Percentiles rank a stretch among this genome's conserved stretches.
phyloP scores from a whole-genome alignment of 2,329 filamentous ascomycete genomes.

The Trichoderma oligosporum region DNA sequence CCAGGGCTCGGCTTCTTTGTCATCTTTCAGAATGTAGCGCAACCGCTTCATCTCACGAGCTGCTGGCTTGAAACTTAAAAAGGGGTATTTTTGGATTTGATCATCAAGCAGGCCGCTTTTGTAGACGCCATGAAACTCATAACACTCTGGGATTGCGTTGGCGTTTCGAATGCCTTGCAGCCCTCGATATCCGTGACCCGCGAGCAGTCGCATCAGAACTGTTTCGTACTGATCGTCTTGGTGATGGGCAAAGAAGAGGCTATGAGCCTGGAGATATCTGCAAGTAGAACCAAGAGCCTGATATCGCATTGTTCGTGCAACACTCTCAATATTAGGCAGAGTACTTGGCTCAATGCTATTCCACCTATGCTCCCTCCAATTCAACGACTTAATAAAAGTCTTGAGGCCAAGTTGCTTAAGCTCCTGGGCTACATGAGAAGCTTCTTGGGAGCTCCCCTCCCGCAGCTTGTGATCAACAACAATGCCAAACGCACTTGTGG shows the following conservation, averaged over 20 bases:
- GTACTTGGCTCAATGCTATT: constrained; percentile 30
- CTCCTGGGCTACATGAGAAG: constrained; percentile 41
- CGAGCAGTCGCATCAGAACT: constrained; percentile 70
- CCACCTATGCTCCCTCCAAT: constrained; percentile 47
- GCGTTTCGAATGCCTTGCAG: constrained; percentile 64
- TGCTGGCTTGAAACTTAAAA: constrained; percentile 37
- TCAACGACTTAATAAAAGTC: constrained; percentile 26
- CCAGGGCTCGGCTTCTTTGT: constrained; percentile 26
- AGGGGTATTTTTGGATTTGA: constrained; percentile 35
- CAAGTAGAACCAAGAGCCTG: constrained; percentile 63
- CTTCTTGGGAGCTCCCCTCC: constrained; percentile 50
- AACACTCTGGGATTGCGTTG: constrained; percentile 77
- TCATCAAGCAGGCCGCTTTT: constrained; percentile 58
- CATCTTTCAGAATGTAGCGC: constrained; percentile 30
- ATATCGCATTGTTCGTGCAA: constrained; percentile 72
- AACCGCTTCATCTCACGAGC: constrained; percentile 30
- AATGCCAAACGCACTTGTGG: constrained; percentile 41
- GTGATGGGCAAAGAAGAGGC: constrained; percentile 80
- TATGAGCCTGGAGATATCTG: constrained; percentile 45
- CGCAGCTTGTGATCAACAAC: constrained; percentile 59
- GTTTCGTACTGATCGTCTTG: constrained; percentile 90
- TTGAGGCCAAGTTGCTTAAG: constrained; percentile 39
- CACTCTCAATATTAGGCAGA: constrained; percentile 67
- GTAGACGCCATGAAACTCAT: constrained; percentile 67
- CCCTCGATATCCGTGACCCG: constrained; percentile 65